A percentile compares a stretch with the other conserved stretches of the same genome.
These are phyloP conservation scores for Leavenworthia alabamica DNA, from an alignment of 345 rosid species.

Conservation along the genomic window DNA sequence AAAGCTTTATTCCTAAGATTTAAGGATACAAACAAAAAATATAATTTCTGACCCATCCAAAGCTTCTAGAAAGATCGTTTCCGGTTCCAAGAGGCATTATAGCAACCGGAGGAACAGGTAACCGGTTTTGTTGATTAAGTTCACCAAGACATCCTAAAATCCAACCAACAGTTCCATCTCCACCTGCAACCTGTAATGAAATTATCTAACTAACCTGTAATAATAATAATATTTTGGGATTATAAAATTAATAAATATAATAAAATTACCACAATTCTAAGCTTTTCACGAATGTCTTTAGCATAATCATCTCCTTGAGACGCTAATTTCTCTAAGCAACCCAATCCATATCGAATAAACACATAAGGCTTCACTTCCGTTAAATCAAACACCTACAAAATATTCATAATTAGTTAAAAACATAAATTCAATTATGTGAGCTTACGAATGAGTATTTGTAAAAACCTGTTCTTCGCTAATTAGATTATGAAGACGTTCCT, in stretches of 20 bases:
- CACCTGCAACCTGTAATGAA: conserved; percentile 87
- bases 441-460: not conserved
- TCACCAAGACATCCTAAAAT: conserved; percentile 77
- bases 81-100: conserved; percentile 95
- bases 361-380: conserved; percentile 73
- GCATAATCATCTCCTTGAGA: conserved; percentile 67
- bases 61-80: conserved; percentile 87
- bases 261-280: conserved; percentile 68
- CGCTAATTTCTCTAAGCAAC: conserved; percentile 71
- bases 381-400: conserved; percentile 69
- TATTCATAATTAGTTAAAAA: not conserved
- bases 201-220: conserved; percentile 11
- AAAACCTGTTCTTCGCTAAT: conserved; percentile 73
- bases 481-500: conserved; percentile 58
- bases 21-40: not conserved
- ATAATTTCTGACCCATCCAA: conserved; percentile 67
- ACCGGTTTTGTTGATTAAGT: conserved; percentile 45
- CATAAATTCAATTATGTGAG: not conserved
- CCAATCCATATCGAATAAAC: conserved; percentile 74
- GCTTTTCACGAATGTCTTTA: conserved; percentile 62
- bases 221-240: not conserved
- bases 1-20: not conserved
- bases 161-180: conserved; percentile 99
- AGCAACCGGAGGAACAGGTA: conserved; percentile 82
- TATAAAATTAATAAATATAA: not conserved